Conservation (phyloP, 1,284 basidiomycete genomes). For the Moesziomyces sp. region DNA sequence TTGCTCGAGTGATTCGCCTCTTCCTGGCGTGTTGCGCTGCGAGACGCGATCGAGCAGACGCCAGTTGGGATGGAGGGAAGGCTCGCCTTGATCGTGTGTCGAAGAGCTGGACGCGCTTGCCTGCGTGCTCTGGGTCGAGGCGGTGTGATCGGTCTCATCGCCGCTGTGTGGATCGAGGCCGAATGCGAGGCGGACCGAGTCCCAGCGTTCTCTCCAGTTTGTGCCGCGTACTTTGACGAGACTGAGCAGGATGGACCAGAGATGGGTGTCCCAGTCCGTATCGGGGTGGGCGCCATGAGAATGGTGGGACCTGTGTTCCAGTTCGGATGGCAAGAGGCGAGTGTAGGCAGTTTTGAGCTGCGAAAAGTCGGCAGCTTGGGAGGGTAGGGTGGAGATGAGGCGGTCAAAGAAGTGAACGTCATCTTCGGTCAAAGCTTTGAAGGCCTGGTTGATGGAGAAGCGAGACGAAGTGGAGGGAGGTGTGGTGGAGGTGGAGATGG, state of each 20-base stretch:
- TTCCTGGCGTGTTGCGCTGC: too few species aligned
- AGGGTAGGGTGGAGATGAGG: constrained; percentile 43
- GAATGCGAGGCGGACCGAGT: constrained; percentile 56
- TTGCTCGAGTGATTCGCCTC: neutral
- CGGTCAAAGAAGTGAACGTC: constrained; percentile 61
- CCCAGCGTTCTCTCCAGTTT: constrained; percentile 64
- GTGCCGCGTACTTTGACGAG: constrained; percentile 61
- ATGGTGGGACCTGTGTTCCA: constrained; percentile 9
- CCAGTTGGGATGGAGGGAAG: neutral
- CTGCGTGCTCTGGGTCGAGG: constrained; percentile 15
- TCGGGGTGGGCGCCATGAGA: neutral
- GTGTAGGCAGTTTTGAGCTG: constrained; percentile 60
- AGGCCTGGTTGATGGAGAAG: constrained; percentile 43
- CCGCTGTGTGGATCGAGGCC: constrained; percentile 58
- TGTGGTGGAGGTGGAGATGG: constrained; percentile 28
- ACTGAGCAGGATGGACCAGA: constrained; percentile 63
- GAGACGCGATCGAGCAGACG: neutral
- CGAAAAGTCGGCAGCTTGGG: constrained; percentile 55
- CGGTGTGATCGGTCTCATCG: constrained; percentile 27
- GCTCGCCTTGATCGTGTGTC: constrained; percentile 3
- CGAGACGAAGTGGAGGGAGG: constrained; percentile 30
- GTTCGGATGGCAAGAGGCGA: constrained; percentile 19
- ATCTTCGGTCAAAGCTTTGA: constrained; percentile 34
- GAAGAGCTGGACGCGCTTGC: constrained; percentile 2
- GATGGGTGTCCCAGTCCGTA: constrained; percentile 47